These are phyloP conservation scores for Fusarium setosum DNA, from an alignment of 2,329 filamentous ascomycete genomes.

Conservation along the genomic window DNA sequence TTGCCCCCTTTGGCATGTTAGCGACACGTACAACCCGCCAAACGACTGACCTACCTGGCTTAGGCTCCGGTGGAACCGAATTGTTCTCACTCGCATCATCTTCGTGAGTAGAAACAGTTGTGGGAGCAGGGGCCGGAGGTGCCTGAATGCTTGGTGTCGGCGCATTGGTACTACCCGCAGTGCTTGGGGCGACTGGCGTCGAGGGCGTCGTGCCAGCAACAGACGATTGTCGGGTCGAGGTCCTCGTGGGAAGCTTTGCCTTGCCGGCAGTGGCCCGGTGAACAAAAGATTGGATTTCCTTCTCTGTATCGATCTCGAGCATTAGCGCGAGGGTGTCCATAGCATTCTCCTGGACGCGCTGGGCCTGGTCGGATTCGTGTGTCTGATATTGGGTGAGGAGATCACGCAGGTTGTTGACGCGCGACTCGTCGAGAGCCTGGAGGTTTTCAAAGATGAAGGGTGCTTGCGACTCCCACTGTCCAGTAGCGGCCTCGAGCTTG, in stretches of 20 bases:
- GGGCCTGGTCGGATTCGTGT: constrained; percentile 88
- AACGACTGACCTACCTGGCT: constrained; percentile 48
- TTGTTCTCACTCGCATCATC: constrained; percentile 58
- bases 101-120: constrained; percentile 32
- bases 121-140: constrained; percentile 25
- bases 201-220: constrained; percentile 42
- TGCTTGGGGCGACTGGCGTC: constrained; percentile 41
- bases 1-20: constrained; percentile 60
- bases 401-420: constrained; percentile 90
- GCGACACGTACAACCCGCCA: not conserved
- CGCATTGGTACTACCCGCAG: constrained; percentile 36
- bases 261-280: constrained; percentile 56
- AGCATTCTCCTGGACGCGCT: constrained; percentile 78
- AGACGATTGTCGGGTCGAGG: constrained; percentile 56
- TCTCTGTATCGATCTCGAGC: constrained; percentile 86
- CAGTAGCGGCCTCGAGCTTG: constrained; percentile 80
- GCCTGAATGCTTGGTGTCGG: constrained; percentile 21
- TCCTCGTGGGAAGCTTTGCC: constrained; percentile 51
- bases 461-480: constrained; percentile 93
- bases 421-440: constrained; percentile 89
- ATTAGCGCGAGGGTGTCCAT: constrained; percentile 85
- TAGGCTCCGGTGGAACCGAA: constrained; percentile 45
- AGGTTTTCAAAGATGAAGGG: constrained; percentile 95
- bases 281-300: constrained; percentile 84
- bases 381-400: constrained; percentile 93